These are phyloP conservation scores for Claviceps quebecensis DNA, from an alignment of 2,329 filamentous ascomycete species.

Conservation along the genomic window DNA sequence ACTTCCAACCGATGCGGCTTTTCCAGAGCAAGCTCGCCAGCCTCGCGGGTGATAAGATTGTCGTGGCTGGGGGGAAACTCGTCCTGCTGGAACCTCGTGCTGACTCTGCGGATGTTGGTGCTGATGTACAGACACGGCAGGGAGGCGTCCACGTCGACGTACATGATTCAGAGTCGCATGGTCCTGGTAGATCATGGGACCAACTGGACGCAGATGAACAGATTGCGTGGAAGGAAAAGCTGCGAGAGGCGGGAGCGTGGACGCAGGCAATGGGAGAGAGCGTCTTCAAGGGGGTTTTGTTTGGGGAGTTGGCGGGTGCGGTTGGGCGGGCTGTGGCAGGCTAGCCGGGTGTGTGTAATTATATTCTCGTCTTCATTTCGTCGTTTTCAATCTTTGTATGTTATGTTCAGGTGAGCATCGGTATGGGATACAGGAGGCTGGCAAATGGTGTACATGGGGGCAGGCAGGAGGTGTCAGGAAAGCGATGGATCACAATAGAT, in stretches of 20 bases:
- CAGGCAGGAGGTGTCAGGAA: no score
- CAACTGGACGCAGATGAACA: conserved; percentile 50
- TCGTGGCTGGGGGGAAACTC: conserved; percentile 23
- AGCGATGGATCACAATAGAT: no score
- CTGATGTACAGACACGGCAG: conserved; percentile 6
- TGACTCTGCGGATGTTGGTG: conserved; percentile 1
- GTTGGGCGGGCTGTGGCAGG: conserved; percentile 39
- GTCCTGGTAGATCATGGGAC: conserved; percentile 52
- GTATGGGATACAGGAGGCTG: not conserved
- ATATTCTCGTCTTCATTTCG: not conserved
- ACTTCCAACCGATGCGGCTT: conserved; percentile 13
- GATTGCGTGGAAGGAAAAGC: conserved; percentile 52
- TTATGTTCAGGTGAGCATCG: not conserved
- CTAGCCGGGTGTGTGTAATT: conserved; percentile 10
- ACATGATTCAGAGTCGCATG: conserved; percentile 33
- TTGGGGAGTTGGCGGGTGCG: conserved; percentile 54
- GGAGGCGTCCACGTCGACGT: conserved; percentile 25
- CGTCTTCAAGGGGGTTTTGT: conserved; percentile 64
- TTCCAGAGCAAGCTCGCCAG: conserved; percentile 22
- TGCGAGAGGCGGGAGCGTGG: conserved; percentile 64
- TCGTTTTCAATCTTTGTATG: not conserved
- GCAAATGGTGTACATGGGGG: no score
- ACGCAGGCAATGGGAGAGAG: conserved; percentile 63
- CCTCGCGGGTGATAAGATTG: conserved; percentile 21
- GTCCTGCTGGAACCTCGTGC: conserved; percentile 19